These are phyloP conservation scores for Candida railenensis DNA, from an alignment of 805 yeast genomes.

Conservation along the genomic window DNA sequence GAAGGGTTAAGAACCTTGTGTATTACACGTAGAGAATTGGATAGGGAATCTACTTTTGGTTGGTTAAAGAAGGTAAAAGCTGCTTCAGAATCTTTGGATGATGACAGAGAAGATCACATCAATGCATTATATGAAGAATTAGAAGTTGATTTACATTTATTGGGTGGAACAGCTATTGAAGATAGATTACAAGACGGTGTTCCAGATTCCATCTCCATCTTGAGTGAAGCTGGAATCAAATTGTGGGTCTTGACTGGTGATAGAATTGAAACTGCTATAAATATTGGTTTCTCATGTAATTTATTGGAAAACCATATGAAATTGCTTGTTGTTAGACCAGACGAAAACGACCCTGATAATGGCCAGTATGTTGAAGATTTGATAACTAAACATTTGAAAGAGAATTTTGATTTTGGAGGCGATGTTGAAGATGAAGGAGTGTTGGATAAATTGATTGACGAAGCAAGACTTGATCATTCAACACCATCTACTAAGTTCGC, in stretches of 20 bases:
- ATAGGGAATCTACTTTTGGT: constrained; percentile 40
- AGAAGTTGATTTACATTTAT: constrained; percentile 53
- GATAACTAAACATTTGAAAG: constrained; percentile 47
- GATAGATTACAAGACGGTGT: constrained; percentile 78
- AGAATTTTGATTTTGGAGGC: constrained; percentile 43
- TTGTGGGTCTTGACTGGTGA: constrained; percentile 86
- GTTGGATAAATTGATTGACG: constrained; percentile 39
- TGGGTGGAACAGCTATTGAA: constrained; percentile 84
- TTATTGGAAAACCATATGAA: constrained; percentile 68
- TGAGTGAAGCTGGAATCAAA: constrained; percentile 73
- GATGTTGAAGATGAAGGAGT: constrained; percentile 27
- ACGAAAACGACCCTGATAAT: constrained; percentile 38
- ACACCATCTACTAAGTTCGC: constrained; percentile 62
- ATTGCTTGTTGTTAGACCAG: constrained; percentile 58
- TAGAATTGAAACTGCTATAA: constrained; percentile 79
- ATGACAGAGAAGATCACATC: constrained; percentile 56
- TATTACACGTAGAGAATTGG: constrained; percentile 57
- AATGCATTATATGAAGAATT: constrained; percentile 57
- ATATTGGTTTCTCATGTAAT: constrained; percentile 79
- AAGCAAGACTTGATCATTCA: constrained; percentile 59
- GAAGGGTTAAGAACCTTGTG: constrained; percentile 81
- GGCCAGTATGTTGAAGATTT: constrained; percentile 32
- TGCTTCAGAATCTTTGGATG: constrained; percentile 56
- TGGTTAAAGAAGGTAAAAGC: constrained; percentile 59
- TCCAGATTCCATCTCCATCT: constrained; percentile 65